phyloP scores from a whole-genome alignment of 169 alveolate species.

The Plasmodium vivax region DNA sequence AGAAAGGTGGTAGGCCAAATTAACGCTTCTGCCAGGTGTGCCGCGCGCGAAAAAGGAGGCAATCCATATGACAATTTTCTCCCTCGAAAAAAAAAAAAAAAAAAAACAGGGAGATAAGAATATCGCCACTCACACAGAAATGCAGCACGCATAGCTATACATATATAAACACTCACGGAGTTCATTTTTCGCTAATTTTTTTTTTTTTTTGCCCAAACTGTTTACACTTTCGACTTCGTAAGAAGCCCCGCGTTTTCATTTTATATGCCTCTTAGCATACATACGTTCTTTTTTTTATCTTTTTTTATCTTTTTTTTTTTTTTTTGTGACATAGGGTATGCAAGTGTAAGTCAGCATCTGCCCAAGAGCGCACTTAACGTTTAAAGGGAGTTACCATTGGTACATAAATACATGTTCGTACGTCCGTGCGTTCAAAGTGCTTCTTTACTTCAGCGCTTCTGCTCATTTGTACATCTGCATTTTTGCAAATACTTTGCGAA shows the following conservation, averaged over 20 bases:
- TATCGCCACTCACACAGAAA: not conserved
- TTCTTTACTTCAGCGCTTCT: no score
- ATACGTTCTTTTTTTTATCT: not conserved
- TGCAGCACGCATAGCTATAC: not conserved
- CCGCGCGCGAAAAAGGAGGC: not conserved
- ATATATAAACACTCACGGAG: not conserved
- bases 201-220: not conserved
- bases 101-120: not conserved
- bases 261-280: not conserved
- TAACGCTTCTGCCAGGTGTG: not conserved
- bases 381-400: not conserved
- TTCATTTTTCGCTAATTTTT: not conserved
- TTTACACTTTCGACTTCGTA: not conserved
- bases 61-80: not conserved
- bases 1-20: not conserved
- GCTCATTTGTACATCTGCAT: not conserved
- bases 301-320: not conserved
- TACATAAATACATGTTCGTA: not conserved
- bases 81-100: not conserved
- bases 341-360: not conserved
- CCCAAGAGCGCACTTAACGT: constrained; percentile 23
- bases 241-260: not conserved
- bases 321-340: constrained; percentile 2
- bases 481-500: not conserved
- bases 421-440: not conserved